Evolutionary conservation across 306 rosid species (phyloP), one percentile per base, ranked within the genome.

Genomic region (Vigna hirtella): DNA sequence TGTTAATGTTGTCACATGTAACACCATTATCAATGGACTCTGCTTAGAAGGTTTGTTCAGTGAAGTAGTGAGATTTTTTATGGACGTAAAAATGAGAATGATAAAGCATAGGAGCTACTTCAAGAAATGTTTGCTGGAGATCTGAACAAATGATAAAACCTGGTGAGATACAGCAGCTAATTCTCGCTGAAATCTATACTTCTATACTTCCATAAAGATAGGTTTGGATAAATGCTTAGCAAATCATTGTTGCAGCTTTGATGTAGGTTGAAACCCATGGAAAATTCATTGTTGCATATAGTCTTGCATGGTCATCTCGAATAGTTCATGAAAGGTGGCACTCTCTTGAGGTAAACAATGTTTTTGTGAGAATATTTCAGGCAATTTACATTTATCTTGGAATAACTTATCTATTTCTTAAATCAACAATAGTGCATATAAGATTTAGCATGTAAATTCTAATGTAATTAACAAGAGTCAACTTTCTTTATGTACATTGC

Each of bases 261-360:
- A 79, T 95, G 45, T 92, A 90, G 98, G 98, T 95, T 56, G 98
- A 95, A 88, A 92, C 97, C 78, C 97, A 92, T 89, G 97, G 98
- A 87, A 92, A 91, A 82, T 90, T 93, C 76, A 88, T 95, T 51
- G 88, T 89, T 10, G 91, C 98, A 61, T 92, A 92, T 92, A 80
- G 91, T 73, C 85, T 92, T 32, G 92, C 93, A 66, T 95, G 98
- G 97, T 85, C 98, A 79, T 95, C 98, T 73, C 95, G 97, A 11
- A 94, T 89, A 92, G 85, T 94, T 94, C 82, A 83, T 72, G 15
- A 94, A 92, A 79, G 98, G 97, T 53, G 83, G 93, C 84, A 78
- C 97, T 38, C 92, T 89, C 72, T 80, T 67, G 63, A 94, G 98
- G 98, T 91, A 85, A 83, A 73, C 53, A 68, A 74, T 77, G 71